Evolutionary conservation across 2,329 filamentous ascomycete genomes (phyloP).

Genomic region (Sporothrix curviconia): DNA sequence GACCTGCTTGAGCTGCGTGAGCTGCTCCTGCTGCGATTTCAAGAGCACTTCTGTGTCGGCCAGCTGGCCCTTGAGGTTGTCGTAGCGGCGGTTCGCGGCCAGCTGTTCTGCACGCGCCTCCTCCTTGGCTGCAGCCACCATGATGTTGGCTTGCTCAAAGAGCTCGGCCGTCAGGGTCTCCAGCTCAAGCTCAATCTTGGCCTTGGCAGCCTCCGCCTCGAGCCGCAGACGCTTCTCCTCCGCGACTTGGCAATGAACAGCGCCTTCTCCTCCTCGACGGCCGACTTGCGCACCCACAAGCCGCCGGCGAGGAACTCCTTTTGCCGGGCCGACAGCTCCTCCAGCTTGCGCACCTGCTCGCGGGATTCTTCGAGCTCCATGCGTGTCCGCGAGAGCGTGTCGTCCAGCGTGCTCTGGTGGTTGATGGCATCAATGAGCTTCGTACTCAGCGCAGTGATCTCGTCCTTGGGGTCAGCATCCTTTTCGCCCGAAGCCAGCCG

Average conservation of each 20-base stretch:
- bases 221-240: constrained; percentile 61
- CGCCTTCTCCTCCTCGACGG: constrained; percentile 66
- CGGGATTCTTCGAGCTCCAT: constrained; percentile 73
- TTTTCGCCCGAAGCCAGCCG: constrained; percentile 35
- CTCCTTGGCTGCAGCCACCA: constrained; percentile 88
- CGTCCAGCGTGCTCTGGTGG: constrained; percentile 85
- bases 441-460: constrained; percentile 84
- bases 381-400: constrained; percentile 73
- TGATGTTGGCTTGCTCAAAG: constrained; percentile 98
- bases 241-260: constrained; percentile 51
- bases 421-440: constrained; percentile 98
- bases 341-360: constrained; percentile 61
- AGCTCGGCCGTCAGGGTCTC: constrained; percentile 84
- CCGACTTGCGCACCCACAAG: constrained; percentile 66
- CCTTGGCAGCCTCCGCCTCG: constrained; percentile 70
- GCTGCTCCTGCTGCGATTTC: constrained; percentile 85
- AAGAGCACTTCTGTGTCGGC: constrained; percentile 80
- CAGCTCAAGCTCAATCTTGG: constrained; percentile 83
- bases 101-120: constrained; percentile 83
- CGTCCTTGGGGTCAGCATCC: constrained; percentile 55
- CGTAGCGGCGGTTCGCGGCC: constrained; percentile 72
- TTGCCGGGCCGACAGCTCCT: constrained; percentile 58
- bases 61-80: constrained; percentile 78
- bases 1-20: constrained; percentile 82
- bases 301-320: constrained; percentile 67